Evolutionary conservation across 2,329 filamentous ascomycete genomes (phyloP), one percentile per base, ranked within the genome.

Genomic region (Arachnomyces sp.): DNA sequence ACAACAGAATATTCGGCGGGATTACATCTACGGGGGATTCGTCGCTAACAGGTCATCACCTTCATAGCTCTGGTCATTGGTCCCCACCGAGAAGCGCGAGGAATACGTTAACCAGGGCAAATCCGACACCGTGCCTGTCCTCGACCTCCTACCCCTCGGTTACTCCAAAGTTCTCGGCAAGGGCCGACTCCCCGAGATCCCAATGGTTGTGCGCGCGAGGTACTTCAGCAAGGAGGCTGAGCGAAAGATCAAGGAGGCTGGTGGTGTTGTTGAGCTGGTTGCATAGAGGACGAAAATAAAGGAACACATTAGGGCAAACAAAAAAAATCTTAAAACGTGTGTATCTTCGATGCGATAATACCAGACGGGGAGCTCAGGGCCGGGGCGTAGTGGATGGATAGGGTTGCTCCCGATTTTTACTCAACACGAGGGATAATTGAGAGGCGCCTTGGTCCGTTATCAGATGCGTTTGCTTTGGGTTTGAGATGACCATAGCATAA

Each of bases 111-210:
- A 72, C 61, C 80, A 84, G 68, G 65, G 69, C 55, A 86, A 87
- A 73, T 81, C 80, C 68, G 87, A 94, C 71, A 94, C 85, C 67
- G 88, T 90, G 51, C 92, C 92, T 66, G 92, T 98, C 65, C 82
- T 98, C 76, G 90, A 98, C 76, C 86, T 98, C 69, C 83, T 96
- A 52, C 78, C 88, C 60, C 83, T 94, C 70, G 92, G 93, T 59
- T 98, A 96, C 82, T 85, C 88, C 66, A 98, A 98, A 78, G 81
- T 98, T 56, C 84, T 98, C 66, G 93, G 92, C 69, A 98, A 98
- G 82, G 92, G 92, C 71, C 82, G 90, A 65, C 76, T 96, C 61
- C 90, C 92, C 63, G 76, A 90, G 64, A 79, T 96, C 62, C 92
- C 92, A 56, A 71, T 98, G 61, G 86, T 98, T 62, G 89, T 98